Conservation (phyloP, 176 grass and related monocot species). For the Hyparrhenia diplandra region DNA sequence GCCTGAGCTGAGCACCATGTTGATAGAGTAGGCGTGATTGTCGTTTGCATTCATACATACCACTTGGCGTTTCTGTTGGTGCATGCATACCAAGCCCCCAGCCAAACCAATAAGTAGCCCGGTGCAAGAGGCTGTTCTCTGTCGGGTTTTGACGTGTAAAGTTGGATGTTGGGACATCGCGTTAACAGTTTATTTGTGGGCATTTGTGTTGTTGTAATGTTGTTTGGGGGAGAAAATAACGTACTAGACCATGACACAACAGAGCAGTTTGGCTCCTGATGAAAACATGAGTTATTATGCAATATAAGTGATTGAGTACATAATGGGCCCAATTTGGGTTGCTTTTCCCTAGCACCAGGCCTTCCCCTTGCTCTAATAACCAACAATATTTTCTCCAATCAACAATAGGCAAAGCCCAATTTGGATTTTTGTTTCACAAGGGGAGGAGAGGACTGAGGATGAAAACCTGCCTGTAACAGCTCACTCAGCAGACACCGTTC, state of each 20-base stretch:
- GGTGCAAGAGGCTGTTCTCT: conserved; percentile 1
- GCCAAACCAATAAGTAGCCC: conserved; percentile 21
- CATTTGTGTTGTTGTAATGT: background rate
- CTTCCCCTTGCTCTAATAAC: background rate
- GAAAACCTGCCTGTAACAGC: background rate
- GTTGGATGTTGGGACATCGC: background rate
- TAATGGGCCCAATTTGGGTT: background rate
- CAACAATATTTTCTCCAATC: background rate
- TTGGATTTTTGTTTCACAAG: background rate
- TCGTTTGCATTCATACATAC: background rate
- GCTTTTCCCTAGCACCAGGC: background rate
- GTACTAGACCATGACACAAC: background rate
- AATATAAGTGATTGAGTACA: background rate
- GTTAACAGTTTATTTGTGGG: background rate
- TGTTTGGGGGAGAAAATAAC: background rate
- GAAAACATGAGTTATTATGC: background rate
- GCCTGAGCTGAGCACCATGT: background rate
- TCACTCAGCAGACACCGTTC: conserved; percentile 10
- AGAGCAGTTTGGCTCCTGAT: background rate
- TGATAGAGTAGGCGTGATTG: conserved; percentile 17
- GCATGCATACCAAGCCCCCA: background rate
- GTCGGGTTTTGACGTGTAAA: background rate
- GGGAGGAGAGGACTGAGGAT: background rate
- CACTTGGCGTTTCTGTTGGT: conserved; percentile 1
- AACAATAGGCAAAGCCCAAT: background rate